Evolutionary conservation across 106 monocot genomes (phyloP).

Genomic region (Posidonia australis): DNA sequence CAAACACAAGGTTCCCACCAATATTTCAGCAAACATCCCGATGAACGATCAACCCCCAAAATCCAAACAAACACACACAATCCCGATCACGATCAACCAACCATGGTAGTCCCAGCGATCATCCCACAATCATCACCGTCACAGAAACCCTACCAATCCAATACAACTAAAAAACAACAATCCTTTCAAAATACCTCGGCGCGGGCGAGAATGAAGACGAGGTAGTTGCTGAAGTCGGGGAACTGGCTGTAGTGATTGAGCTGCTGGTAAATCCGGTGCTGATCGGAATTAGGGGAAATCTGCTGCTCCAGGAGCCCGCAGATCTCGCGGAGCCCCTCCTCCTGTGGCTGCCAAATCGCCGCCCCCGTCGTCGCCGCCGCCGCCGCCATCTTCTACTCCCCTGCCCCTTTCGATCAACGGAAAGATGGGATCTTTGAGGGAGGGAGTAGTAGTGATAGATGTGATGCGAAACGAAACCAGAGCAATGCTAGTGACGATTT

Average conservation of each 20-base stretch:
- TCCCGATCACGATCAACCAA: too few relatives aligned
- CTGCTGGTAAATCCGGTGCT: conserved; percentile 81
- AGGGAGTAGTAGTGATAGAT: neutral
- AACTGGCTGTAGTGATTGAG: conserved; percentile 81
- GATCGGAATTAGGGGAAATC: conserved; percentile 78
- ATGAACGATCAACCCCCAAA: too few relatives aligned
- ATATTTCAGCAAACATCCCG: too few relatives aligned
- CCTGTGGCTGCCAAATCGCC: conserved; percentile 76
- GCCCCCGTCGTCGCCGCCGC: conserved; percentile 11
- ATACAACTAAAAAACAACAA: neutral
- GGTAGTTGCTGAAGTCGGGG: conserved; percentile 94
- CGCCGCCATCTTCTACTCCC: conserved; percentile 3
- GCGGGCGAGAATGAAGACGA: conserved; percentile 72
- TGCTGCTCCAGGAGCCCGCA: conserved; percentile 82
- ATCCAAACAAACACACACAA: too few relatives aligned
- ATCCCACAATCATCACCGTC: too few relatives aligned
- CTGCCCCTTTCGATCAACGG: neutral
- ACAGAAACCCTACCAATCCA: too few relatives aligned
- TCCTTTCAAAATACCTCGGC: conserved; percentile 24
- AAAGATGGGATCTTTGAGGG: neutral
- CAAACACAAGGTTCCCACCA: too few relatives aligned
- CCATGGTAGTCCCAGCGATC: too few relatives aligned
- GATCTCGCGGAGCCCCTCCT: conserved; percentile 94
- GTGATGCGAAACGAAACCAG: neutral
- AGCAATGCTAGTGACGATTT: too few relatives aligned